A percentile compares a stretch with the other conserved stretches of the same genome.
These are phyloP conservation scores for Trametes hirsuta DNA, from an alignment of 1,284 basidiomycete genomes.

Conservation along the genomic window DNA sequence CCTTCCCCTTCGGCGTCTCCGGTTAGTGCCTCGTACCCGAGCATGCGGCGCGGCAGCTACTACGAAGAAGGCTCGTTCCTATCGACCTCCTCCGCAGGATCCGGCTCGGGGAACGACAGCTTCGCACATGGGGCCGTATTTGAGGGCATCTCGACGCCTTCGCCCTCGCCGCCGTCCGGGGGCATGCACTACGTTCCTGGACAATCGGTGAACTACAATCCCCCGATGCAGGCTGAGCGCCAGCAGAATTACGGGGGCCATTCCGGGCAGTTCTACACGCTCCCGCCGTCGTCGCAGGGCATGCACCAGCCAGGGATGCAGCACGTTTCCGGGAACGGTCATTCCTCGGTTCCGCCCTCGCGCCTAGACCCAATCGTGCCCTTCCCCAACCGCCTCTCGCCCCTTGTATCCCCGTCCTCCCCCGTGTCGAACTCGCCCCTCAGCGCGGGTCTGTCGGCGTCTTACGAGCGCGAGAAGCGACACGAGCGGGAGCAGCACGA, in stretches of 20 bases:
- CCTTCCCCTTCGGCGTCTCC: slow-evolving; percentile 46
- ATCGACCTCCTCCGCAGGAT: slow-evolving; percentile 51
- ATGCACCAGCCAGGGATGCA: slow-evolving; percentile 18
- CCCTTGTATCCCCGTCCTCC: slow-evolving; percentile 44
- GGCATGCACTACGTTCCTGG: slow-evolving; percentile 55
- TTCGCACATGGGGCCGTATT: slow-evolving; percentile 49
- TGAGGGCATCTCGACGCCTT: slow-evolving; percentile 44
- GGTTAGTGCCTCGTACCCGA: slow-evolving; percentile 39
- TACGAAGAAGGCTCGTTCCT: slow-evolving; percentile 55
- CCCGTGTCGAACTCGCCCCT: slow-evolving; percentile 41
- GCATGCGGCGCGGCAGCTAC: slow-evolving; percentile 41
- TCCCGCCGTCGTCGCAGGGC: slow-evolving; percentile 23
- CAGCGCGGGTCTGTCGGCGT: slow-evolving; percentile 39
- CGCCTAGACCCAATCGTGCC: slow-evolving; percentile 39
- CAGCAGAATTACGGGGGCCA: slow-evolving; percentile 27
- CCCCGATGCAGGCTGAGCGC: slow-evolving; percentile 23
- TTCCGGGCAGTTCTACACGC: slow-evolving; percentile 23
- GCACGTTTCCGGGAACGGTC: slow-evolving; percentile 25
- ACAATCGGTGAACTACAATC: slow-evolving; percentile 26
- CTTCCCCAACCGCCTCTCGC: slow-evolving; percentile 41
- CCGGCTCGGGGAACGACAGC: slow-evolving; percentile 56
- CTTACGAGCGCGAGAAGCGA: slow-evolving; percentile 54
- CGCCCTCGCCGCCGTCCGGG: slow-evolving; percentile 62
- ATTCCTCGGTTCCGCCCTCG: slow-evolving; percentile 23
- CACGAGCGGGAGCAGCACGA: slow-evolving; percentile 28